phyloP scores from a whole-genome alignment of 2,329 filamentous ascomycete species.

The Pseudogymnoascus sp. region DNA sequence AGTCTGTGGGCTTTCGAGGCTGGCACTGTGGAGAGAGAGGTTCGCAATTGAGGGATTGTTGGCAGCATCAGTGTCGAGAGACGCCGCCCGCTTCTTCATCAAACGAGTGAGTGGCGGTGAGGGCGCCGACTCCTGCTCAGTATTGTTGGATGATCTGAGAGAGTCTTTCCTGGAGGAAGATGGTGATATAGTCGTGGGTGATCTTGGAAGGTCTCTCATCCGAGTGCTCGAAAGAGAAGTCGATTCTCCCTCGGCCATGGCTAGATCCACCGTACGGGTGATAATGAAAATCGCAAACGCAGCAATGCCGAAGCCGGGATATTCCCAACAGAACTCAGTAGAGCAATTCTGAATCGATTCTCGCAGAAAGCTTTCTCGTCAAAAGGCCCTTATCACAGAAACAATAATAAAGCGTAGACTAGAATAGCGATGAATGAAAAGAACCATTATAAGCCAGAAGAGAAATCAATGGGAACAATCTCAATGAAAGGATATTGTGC shows the following conservation, averaged over 20 bases:
- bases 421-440: slow-evolving; percentile 2
- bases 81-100: slow-evolving; percentile 26
- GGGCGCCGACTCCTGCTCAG: slow-evolving; percentile 20
- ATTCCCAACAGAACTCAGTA: background rate
- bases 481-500: background rate
- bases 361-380: background rate
- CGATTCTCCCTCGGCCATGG: background rate
- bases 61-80: slow-evolving; percentile 22
- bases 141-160: slow-evolving; percentile 11
- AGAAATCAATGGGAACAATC: slow-evolving; percentile 7
- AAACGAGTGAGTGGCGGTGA: slow-evolving; percentile 23
- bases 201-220: slow-evolving; percentile 2
- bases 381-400: background rate
- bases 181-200: background rate
- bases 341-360: background rate
- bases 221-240: slow-evolving; percentile 1
- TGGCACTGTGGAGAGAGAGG: slow-evolving; percentile 22
- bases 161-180: background rate
- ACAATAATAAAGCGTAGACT: background rate
- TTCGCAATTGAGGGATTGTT: slow-evolving; percentile 24
- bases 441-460: background rate
- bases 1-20: slow-evolving; percentile 17
- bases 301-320: slow-evolving; percentile 2
- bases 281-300: slow-evolving; percentile 7
- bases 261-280: background rate